Percentiles rank a stretch among this genome's conserved stretches.
Evolutionary conservation across 371 early-diverging fungal genomes (phyloP).

Genomic region (Mucor indicus): DNA sequence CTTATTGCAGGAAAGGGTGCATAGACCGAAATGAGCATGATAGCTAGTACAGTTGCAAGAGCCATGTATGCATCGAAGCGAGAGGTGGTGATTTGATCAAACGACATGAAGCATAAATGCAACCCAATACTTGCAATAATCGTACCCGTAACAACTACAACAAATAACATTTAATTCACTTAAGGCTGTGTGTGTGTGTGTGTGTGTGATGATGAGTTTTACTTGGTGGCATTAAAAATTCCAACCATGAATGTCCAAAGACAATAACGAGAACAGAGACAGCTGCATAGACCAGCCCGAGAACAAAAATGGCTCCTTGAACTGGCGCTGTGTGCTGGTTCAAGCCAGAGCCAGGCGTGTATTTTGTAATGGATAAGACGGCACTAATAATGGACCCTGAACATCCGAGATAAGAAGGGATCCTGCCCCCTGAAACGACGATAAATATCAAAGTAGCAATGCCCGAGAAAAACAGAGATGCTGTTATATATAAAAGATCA

Average conservation of each 20-base stretch:
- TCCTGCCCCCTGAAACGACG: conserved; percentile 45
- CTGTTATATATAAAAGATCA: too few relatives aligned
- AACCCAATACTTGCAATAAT: conserved; percentile 53
- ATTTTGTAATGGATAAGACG: conserved; percentile 39
- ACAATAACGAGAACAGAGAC: conserved; percentile 42
- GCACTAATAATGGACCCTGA: conserved; percentile 31
- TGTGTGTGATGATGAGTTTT: too few relatives aligned
- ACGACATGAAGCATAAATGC: conserved; percentile 40
- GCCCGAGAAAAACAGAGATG: conserved; percentile 52
- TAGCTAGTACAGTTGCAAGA: conserved; percentile 34
- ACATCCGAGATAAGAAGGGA: conserved; percentile 14
- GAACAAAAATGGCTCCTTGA: conserved; percentile 45
- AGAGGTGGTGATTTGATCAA: conserved; percentile 31
- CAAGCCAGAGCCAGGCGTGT: conserved; percentile 6
- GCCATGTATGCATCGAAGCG: conserved; percentile 49
- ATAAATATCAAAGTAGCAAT: conserved; percentile 54
- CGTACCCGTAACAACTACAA: conserved; percentile 52
- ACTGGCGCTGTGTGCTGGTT: conserved; percentile 27
- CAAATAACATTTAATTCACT: too few relatives aligned
- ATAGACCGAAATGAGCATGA: conserved; percentile 41
- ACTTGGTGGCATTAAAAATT: conserved; percentile 54
- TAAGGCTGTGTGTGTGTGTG: too few relatives aligned
- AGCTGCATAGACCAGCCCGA: conserved; percentile 34
- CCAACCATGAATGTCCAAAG: conserved; percentile 45
- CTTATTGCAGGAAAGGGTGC: conserved; percentile 29